phyloP scores from a whole-genome alignment of 257 asterid genomes.

The Coffea canephora region DNA sequence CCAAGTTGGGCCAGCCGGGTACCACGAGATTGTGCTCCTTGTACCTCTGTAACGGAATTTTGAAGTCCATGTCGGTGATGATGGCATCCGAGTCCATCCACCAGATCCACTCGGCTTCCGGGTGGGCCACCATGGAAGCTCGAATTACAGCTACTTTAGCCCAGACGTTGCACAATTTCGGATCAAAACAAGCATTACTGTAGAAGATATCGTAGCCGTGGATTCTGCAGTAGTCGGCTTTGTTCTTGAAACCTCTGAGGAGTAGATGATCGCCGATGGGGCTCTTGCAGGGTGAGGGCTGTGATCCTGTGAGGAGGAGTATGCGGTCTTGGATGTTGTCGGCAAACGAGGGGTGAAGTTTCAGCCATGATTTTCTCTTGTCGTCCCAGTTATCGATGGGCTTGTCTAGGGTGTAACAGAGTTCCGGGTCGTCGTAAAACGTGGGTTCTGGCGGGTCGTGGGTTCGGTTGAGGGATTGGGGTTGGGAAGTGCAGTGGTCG shows the following conservation, averaged over 20 bases:
- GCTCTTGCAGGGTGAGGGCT: constrained; percentile 55
- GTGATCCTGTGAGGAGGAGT: constrained; percentile 73
- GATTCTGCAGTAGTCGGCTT: constrained; percentile 70
- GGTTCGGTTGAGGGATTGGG: constrained; percentile 18
- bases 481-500: constrained; percentile 24
- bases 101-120: constrained; percentile 70
- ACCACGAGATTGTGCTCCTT: constrained; percentile 52
- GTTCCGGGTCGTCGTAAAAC: constrained; percentile 61
- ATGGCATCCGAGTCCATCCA: constrained; percentile 87
- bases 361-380: constrained; percentile 60
- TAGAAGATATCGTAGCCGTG: constrained; percentile 61
- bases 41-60: constrained; percentile 62
- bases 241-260: constrained; percentile 66
- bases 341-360: constrained; percentile 36
- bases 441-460: constrained; percentile 41
- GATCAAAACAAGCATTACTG: constrained; percentile 48
- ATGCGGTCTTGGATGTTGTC: constrained; percentile 26
- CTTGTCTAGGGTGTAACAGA: constrained; percentile 49
- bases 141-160: constrained; percentile 59
- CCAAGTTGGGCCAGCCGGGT: constrained; percentile 70
- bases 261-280: constrained; percentile 61
- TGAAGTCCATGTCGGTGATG: constrained; percentile 79
- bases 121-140: constrained; percentile 83
- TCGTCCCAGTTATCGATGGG: constrained; percentile 63
- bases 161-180: constrained; percentile 60